A percentile compares a stretch with the other conserved stretches of the same genome.
phyloP scores from a whole-genome alignment of 495 filamentous ascomycete genomes.

The Physcia stellaris region DNA sequence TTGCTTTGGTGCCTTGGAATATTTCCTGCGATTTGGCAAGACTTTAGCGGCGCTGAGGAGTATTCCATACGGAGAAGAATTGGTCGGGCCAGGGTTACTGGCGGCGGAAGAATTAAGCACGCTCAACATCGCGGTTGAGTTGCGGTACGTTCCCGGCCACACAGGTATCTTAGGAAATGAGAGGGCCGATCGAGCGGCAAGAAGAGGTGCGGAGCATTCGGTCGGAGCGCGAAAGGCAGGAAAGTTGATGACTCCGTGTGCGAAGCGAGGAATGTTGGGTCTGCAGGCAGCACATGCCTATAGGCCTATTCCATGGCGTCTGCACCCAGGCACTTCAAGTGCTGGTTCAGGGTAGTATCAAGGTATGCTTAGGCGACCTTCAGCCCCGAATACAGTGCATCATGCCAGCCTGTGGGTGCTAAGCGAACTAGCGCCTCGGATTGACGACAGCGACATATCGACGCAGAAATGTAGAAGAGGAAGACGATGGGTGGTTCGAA shows the following conservation, averaged over 20 bases:
- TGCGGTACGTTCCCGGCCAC: constrained; percentile 2
- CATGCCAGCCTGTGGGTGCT: no score
- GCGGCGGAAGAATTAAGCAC: constrained; percentile 1
- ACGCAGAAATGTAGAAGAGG: background rate
- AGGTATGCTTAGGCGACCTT: no score
- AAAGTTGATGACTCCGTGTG: constrained; percentile 2
- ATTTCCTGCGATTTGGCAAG: background rate
- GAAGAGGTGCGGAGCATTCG: constrained; percentile 1
- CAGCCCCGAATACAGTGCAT: no score
- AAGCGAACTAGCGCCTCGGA: no score
- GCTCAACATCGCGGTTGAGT: constrained; percentile 2
- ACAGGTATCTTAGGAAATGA: constrained; percentile 1
- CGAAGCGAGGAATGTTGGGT: background rate
- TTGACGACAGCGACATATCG: no score
- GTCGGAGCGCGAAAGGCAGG: constrained; percentile 3
- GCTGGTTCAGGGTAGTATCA: no score
- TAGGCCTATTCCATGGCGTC: constrained; percentile 3
- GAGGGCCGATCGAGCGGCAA: constrained; percentile 2
- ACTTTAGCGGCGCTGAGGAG: background rate
- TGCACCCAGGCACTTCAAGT: background rate
- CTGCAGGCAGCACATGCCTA: background rate
- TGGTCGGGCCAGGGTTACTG: constrained; percentile 3
- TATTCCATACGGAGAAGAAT: background rate
- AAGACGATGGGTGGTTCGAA: background rate
- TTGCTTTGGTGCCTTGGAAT: constrained; percentile 1